Evolutionary conservation across 2,329 filamentous ascomycete genomes (phyloP), one percentile per base, ranked within the genome.

Genomic region (Lachnellula occidentalis): DNA sequence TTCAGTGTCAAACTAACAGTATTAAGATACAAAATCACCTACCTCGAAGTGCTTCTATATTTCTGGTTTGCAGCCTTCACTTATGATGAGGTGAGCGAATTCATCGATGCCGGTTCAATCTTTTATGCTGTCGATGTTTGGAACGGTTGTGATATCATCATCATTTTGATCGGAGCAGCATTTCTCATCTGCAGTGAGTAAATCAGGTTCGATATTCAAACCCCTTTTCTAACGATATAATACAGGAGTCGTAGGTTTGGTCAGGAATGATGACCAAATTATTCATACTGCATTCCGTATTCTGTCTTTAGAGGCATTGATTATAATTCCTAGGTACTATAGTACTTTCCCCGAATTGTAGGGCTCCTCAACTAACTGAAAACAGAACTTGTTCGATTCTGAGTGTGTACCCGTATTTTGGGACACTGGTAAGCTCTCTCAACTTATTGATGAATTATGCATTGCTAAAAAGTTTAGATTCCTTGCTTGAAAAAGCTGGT

Each of bases 401-500:
- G 59, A 92, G 88, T 67, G 72, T 96, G 60, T 90, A 90, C 64
- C 89, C 90, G 1, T 96, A 95, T 69, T 96, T 94, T 79, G 92
- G 90, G 42, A 94, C 88, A 1, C 71, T 94, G 48, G 74, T 78
- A 66, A 42, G 60, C 50, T 21, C n/a, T 47, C 46, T 42, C 21
- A 50, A 31, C 27, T 31, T 9, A 41, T 31, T 3, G 37, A 27
- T 22, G 21, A 19, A 27, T 51, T 7, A 39, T 39, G 14, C 8
- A 39, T 56, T 58, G 31, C 61, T 61, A 53, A 69, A 48, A 12
- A 39, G 46, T 48, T 43, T 47, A 63, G 76, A 92, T 96, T 56
- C 92, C 91, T 0, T 95, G 92, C 60, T 78, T 96, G 49, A 94
- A 94, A 69, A 90, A 92, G 69, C 96, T 96, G 92, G 88, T 81